Base-by-base conservation (phyloP, 495 filamentous ascomycete species). In the Penicillium macrosclerotiorum region DNA sequence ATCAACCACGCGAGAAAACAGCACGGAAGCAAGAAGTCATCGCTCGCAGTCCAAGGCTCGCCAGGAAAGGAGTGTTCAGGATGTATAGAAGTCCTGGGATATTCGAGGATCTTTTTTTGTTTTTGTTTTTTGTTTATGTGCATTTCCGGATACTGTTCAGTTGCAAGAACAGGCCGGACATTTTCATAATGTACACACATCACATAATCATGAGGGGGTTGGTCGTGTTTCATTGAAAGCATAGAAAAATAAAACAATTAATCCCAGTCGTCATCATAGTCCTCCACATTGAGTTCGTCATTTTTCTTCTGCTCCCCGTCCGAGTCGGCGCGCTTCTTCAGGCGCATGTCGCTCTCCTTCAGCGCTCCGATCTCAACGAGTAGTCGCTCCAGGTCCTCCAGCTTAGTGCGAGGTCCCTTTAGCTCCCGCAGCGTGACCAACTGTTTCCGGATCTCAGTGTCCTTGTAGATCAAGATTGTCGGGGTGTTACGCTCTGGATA, bases 401-500 rank as follows among this genome's bases (percentile, higher is more conserved):
- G 68, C 45, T 69, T 82, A 42, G 88, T 93, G 42, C 73, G 70
- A 12, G 74, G 71, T 14, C 91, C 92, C 8, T 79, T 78, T 27
- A 96, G 59, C 51, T 90, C 88, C 55, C 78, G 80, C 51, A 99
- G 72, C 16, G 89, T 96, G 5, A 99, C 82, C 47, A 95, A 64
- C 64, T 96, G 92, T 64, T 78, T 89, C 57, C 81, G 78, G 41
- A 99, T 94, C 67, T 97, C 90, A 14, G 89, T 90, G 52, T 96
- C 86, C 58, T 82, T 82, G 59, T 97, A 99, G 0, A 95, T 80
- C 44, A 99, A 67, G 23, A 99, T 91, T 5, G 93, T 99, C 7
- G 93, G 93, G 37, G 89, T 94, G 59, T 96, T 97, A 40, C 77
- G 77, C 60, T 97, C 94, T 12, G 93, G 93, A 63, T 97, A 99